A percentile compares a stretch with the other conserved stretches of the same genome.
These are phyloP conservation scores for Trichosanthes cucumerina DNA, from an alignment of 306 rosid species.

Conservation along the genomic window DNA sequence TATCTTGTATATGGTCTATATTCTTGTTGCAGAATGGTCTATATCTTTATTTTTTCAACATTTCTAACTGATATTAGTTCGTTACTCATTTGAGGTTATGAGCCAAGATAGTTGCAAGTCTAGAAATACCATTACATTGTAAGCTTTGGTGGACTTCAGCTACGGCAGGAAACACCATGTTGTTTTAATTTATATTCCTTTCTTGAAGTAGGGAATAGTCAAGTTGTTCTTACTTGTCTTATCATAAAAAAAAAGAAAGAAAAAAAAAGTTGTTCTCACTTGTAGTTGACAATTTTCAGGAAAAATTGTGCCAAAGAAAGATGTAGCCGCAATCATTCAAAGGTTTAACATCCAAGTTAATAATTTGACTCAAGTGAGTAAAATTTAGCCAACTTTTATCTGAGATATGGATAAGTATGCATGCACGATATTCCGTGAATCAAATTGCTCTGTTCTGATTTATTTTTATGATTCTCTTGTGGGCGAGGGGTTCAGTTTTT, in stretches of 20 bases:
- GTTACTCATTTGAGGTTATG: background rate
- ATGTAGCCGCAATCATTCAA: conserved; percentile 53
- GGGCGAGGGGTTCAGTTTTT: conserved; percentile 41
- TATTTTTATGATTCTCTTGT: background rate
- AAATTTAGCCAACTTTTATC: conserved; percentile 12
- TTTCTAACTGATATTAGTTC: background rate
- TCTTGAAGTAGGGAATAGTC: background rate
- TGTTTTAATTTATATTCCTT: background rate
- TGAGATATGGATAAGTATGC: background rate
- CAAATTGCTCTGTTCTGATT: background rate
- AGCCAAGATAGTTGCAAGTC: background rate
- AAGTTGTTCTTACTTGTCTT: background rate
- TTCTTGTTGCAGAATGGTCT: background rate
- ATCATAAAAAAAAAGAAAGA: background rate
- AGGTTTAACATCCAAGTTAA: conserved; percentile 90
- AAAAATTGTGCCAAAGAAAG: conserved; percentile 59
- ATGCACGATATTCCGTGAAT: background rate
- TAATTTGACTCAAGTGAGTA: conserved; percentile 86
- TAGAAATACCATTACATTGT: background rate
- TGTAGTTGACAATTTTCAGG: conserved; percentile 41
- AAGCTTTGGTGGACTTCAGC: background rate
- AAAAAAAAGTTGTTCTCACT: background rate
- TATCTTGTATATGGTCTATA: background rate
- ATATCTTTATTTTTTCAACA: background rate
- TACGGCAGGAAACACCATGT: background rate